These are phyloP conservation scores for Avena atlantica DNA, from an alignment of 176 grass and related monocot genomes.

Conservation along the genomic window DNA sequence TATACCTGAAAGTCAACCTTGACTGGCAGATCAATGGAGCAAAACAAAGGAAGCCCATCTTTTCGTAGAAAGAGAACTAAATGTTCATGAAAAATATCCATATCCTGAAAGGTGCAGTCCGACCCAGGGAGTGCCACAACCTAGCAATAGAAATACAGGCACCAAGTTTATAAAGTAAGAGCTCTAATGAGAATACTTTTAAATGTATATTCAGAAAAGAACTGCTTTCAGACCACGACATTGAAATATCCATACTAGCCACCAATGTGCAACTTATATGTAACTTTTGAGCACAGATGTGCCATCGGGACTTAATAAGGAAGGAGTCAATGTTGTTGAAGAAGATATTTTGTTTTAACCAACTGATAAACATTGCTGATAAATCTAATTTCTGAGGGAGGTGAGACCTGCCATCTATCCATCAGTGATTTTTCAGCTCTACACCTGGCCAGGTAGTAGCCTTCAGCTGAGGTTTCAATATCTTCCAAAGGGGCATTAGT, in stretches of 20 bases:
- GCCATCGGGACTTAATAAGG: background rate
- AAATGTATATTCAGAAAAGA: constrained; percentile 2
- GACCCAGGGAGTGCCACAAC: constrained; percentile 64
- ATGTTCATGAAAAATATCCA: constrained; percentile 89
- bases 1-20: constrained; percentile 71
- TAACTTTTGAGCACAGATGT: background rate
- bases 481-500: constrained; percentile 73
- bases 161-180: constrained; percentile 14
- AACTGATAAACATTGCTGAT: background rate
- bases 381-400: constrained; percentile 25
- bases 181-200: background rate
- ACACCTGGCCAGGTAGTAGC: constrained; percentile 83
- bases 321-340: constrained; percentile 1
- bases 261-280: background rate
- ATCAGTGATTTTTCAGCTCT: constrained; percentile 74
- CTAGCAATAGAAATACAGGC: constrained; percentile 53
- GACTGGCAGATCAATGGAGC: constrained; percentile 79
- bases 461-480: constrained; percentile 49
- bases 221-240: background rate
- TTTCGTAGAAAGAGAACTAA: constrained; percentile 81
- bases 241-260: constrained; percentile 3
- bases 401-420: constrained; percentile 80
- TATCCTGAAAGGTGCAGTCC: constrained; percentile 73
- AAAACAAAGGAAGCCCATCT: constrained; percentile 72
- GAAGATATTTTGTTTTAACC: background rate